Conservation (phyloP, 2,329 filamentous ascomycete genomes). For the Fusarium incarnatum region DNA sequence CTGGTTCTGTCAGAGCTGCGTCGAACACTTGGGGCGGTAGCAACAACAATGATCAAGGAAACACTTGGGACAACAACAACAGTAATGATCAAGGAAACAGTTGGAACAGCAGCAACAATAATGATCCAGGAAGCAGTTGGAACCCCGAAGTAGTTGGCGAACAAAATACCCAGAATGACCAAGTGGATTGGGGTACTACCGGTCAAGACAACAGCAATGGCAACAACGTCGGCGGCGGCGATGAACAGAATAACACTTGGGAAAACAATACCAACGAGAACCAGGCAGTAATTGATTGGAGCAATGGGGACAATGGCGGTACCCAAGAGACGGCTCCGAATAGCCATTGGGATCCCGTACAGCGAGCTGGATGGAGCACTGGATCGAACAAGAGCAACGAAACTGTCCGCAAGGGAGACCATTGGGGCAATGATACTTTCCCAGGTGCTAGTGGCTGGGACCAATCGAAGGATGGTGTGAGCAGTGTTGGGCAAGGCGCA, state of each 20-base stretch:
- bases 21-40: slow-evolving; percentile 29
- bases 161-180: slow-evolving; percentile 8
- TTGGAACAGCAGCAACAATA: slow-evolving; percentile 19
- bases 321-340: slow-evolving; percentile 1
- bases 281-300: slow-evolving; percentile 17
- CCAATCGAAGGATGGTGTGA: slow-evolving; percentile 12
- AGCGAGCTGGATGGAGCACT: slow-evolving; percentile 1
- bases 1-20: slow-evolving; percentile 24
- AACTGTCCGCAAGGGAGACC: slow-evolving; percentile 29
- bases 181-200: not conserved
- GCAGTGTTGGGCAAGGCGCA: slow-evolving; percentile 16
- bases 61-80: slow-evolving; percentile 16
- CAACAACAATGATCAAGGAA: slow-evolving; percentile 19
- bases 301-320: slow-evolving; percentile 8
- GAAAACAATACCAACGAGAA: not conserved
- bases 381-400: slow-evolving; percentile 38
- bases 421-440: slow-evolving; percentile 41
- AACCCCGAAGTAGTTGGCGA: slow-evolving; percentile 26
- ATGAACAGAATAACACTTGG: slow-evolving; percentile 18
- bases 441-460: slow-evolving; percentile 9
- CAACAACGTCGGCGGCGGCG: not conserved
- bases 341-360: not conserved
- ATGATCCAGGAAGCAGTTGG: slow-evolving; percentile 16
- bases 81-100: slow-evolving; percentile 9
- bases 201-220: slow-evolving; percentile 2